A percentile compares a stretch with the other conserved stretches of the same genome.
Conservation (phyloP, 257 asterid species). For the Plectranthus barbatus region DNA sequence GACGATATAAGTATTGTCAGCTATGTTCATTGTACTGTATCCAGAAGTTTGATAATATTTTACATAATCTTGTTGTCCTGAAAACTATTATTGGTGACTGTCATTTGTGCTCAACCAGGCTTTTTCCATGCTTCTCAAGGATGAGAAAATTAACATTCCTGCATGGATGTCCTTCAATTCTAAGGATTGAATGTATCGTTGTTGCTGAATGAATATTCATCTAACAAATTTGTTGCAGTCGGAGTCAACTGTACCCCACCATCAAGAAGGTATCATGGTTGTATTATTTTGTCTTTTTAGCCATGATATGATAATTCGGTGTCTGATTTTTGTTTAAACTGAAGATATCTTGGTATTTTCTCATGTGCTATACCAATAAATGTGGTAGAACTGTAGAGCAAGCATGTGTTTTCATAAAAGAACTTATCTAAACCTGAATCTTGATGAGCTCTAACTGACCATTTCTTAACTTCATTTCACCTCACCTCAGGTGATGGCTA, state of each 20-base stretch:
- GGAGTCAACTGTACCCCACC: constrained; percentile 95
- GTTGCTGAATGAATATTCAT: constrained; percentile 66
- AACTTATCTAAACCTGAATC: no score
- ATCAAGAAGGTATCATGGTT: constrained; percentile 56
- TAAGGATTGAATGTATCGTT: constrained; percentile 65
- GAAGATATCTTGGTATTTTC: no score
- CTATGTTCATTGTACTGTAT: no score
- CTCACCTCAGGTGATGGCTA: constrained; percentile 47
- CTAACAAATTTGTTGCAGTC: constrained; percentile 59
- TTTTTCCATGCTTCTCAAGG: constrained; percentile 67
- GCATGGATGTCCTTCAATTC: constrained; percentile 91
- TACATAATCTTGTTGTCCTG: background rate
- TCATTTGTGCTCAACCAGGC: constrained; percentile 49
- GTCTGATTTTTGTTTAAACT: background rate
- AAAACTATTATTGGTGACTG: background rate
- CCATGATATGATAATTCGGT: no score
- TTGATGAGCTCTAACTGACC: no score
- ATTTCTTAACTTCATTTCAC: no score
- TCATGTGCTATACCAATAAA: no score
- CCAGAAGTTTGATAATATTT: no score
- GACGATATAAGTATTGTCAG: no score
- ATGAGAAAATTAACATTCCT: constrained; percentile 63
- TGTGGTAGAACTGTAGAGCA: no score
- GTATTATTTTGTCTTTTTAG: no score
- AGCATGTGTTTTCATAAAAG: no score